A percentile compares a stretch with the other conserved stretches of the same genome.
Evolutionary conservation across 208 protist genomes (phyloP).

Genomic region (Trypanosoma caninum): DNA sequence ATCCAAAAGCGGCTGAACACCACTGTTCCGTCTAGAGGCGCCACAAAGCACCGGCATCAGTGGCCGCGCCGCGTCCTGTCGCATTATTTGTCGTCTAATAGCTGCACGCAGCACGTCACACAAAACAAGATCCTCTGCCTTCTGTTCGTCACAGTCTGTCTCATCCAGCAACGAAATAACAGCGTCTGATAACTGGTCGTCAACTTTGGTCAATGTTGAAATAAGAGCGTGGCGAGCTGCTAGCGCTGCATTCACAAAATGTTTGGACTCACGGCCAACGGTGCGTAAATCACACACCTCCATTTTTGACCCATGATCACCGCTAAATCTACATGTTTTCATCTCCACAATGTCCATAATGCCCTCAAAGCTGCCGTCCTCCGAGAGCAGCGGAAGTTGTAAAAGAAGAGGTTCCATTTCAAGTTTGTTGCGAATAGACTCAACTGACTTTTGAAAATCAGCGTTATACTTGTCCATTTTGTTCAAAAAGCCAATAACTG

Average conservation of each 20-base stretch:
- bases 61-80: slow-evolving; percentile 13
- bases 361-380: slow-evolving; percentile 72
- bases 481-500: slow-evolving; percentile 92
- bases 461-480: slow-evolving; percentile 96
- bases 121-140: slow-evolving; percentile 59
- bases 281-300: slow-evolving; percentile 9
- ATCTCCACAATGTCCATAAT: slow-evolving; percentile 89
- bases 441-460: slow-evolving; percentile 63
- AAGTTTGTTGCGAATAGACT: slow-evolving; percentile 78
- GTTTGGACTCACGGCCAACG: slow-evolving; percentile 30
- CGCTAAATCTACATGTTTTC: slow-evolving; percentile 55
- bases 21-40: slow-evolving; percentile 84
- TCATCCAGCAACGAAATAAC: slow-evolving; percentile 66
- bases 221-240: slow-evolving; percentile 47
- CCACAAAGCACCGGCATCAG: slow-evolving; percentile 90
- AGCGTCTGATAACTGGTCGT: slow-evolving; percentile 64
- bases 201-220: slow-evolving; percentile 51
- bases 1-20: slow-evolving; percentile 93
- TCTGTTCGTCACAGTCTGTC: slow-evolving; percentile 66
- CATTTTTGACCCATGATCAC: slow-evolving; percentile 51
- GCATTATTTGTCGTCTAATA: slow-evolving; percentile 58
- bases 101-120: slow-evolving; percentile 43
- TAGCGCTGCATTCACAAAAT: slow-evolving; percentile 36
- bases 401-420: slow-evolving; percentile 80
- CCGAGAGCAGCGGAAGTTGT: slow-evolving; percentile 82